These are phyloP conservation scores for Solanum pennellii DNA, from an alignment of 257 asterid genomes.

Conservation along the genomic window DNA sequence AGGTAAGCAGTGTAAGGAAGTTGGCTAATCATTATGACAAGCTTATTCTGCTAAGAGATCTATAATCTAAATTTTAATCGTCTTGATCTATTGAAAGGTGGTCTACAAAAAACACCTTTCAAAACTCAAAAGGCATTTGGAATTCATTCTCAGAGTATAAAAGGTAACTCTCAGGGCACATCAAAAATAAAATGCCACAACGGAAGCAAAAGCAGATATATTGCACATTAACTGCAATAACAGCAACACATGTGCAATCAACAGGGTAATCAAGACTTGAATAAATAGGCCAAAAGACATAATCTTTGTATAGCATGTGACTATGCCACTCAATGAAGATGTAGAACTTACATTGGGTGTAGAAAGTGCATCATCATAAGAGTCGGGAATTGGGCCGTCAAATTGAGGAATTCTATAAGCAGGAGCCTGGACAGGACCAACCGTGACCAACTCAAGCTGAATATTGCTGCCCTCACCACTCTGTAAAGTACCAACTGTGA, in stretches of 20 bases:
- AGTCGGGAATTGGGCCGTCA: slow-evolving; percentile 85
- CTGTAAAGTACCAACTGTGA: slow-evolving; percentile 15
- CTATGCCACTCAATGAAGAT: neutral
- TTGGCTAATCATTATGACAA: neutral
- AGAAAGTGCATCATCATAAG: slow-evolving; percentile 75
- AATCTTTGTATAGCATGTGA: neutral
- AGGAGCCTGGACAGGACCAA: slow-evolving; percentile 7
- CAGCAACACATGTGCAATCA: neutral
- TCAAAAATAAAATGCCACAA: neutral
- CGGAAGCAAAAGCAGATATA: neutral
- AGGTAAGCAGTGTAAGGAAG: neutral
- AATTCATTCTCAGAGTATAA: neutral
- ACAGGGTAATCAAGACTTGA: neutral
- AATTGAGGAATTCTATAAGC: slow-evolving; percentile 51
- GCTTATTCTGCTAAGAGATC: neutral
- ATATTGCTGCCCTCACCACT: slow-evolving; percentile 22
- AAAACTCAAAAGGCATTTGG: neutral
- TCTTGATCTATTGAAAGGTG: neutral
- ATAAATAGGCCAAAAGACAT: neutral
- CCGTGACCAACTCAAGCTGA: neutral
- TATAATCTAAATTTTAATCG: neutral
- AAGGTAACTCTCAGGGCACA: neutral
- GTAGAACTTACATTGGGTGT: slow-evolving; percentile 52
- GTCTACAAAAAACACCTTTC: neutral
- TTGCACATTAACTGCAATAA: neutral